phyloP scores from a whole-genome alignment of 441 rosid species.

The Adansonia madagascariensis region DNA sequence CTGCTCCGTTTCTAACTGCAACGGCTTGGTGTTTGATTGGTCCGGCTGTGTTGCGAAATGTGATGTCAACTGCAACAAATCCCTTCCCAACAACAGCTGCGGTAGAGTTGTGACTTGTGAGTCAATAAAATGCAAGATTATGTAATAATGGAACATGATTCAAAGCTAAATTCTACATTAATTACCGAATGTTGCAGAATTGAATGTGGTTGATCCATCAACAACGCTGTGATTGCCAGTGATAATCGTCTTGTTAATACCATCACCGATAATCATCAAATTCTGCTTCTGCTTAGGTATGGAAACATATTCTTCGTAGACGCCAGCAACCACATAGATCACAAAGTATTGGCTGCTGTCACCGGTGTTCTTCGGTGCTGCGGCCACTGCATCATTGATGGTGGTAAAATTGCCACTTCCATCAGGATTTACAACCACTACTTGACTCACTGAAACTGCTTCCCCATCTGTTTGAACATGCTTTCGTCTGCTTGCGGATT shows the following conservation, averaged over 20 bases:
- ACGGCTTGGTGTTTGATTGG: conserved; percentile 75
- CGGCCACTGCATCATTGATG: conserved; percentile 52
- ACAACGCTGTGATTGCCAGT: conserved; percentile 44
- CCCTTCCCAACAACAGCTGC: conserved; percentile 62
- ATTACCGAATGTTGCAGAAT: conserved; percentile 54
- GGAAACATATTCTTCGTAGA: conserved; percentile 55
- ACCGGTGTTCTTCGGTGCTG: conserved; percentile 48
- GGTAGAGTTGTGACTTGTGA: neutral
- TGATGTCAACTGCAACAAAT: conserved; percentile 70
- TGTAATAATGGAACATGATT: conserved; percentile 1
- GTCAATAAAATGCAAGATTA: neutral
- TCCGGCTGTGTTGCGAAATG: conserved; percentile 81
- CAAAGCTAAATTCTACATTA: conserved; percentile 16
- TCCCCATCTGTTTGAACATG: conserved; percentile 21
- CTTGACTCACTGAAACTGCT: conserved; percentile 35
- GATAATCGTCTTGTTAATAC: conserved; percentile 52
- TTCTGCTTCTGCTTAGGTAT: conserved; percentile 45
- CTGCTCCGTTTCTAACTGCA: conserved; percentile 63
- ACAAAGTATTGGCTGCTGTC: conserved; percentile 39
- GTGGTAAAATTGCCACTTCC: conserved; percentile 48
- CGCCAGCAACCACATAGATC: conserved; percentile 56
- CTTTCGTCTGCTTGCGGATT: conserved; percentile 31
- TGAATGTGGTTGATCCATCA: conserved; percentile 59
- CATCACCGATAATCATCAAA: conserved; percentile 55
- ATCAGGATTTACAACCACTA: conserved; percentile 51